Base-by-base conservation (phyloP, 805 yeast species). In the Phaffomyces opuntiae region DNA sequence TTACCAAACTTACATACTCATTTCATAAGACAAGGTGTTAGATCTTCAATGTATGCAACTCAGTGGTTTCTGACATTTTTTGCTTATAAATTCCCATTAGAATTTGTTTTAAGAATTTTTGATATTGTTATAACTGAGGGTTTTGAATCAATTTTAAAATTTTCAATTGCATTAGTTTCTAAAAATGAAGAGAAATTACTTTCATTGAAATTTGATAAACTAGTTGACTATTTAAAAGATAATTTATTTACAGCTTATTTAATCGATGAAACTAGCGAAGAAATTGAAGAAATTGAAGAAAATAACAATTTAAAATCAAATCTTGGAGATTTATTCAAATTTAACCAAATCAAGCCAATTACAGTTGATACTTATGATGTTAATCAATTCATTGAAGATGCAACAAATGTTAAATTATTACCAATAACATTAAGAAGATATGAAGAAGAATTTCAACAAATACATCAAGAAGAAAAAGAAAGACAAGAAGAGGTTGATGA, bases 21-120 rank as follows among this genome's bases (percentile, higher is more conserved):
- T 68, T 68, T 93, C 54, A 72, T 75, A 26, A 80, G 89, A 51
- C 95, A 91, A 63, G 97, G 97, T 7, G 80, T 93, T 24, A 77
- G 83, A 49, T 85, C 96, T 3, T 83, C 95, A 21, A 91, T 91
- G 98, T 93, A 87, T 69, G 98, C 97, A 0, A 82, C 96, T 2
- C 98, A 93, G 65, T 93, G 99, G 99, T 91, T 93, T 59, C 73
- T 93, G 55, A 93, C 98, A 0, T 75, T 93, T 53, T 93, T 93
- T 66, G 95, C 96, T 7, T 93, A 93, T 69, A 88, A 88, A 61
- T 91, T 93, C 63, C 98, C 99, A 14, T 69, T 90, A 42, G 86
- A 81, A 46, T 83, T 91, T 60, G 97, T 93, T 24, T 67, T 88
- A 52, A 73, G 97, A 50, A 87, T 93, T 36, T 87, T 78, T 63